A percentile compares a stretch with the other conserved stretches of the same genome.
These are phyloP conservation scores for Erodium texanum DNA, from an alignment of 441 rosid species.

Conservation along the genomic window DNA sequence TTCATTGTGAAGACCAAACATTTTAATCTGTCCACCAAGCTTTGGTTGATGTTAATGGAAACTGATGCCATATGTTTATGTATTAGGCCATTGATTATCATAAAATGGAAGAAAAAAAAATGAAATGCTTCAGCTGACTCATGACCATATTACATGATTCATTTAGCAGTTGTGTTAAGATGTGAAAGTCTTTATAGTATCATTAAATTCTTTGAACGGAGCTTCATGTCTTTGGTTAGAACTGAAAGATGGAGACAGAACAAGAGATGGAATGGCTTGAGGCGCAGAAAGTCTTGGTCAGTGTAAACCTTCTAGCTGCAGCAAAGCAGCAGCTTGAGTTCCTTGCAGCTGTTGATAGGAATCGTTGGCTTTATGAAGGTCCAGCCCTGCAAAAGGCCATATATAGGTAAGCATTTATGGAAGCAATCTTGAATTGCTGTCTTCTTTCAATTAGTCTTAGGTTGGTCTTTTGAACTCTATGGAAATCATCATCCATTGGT, in stretches of 20 bases:
- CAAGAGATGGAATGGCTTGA: constrained; percentile 59
- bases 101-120: background rate
- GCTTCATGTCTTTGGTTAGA: background rate
- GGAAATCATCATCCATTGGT: background rate
- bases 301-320: constrained; percentile 52
- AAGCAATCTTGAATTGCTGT: background rate
- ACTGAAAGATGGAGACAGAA: constrained; percentile 15
- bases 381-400: constrained; percentile 61
- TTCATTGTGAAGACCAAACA: too few species aligned
- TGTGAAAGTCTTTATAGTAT: background rate
- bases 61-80: background rate
- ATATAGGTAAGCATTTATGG: constrained; percentile 60
- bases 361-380: constrained; percentile 55
- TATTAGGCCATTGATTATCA: background rate
- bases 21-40: background rate
- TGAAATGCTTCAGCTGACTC: background rate
- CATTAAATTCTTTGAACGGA: background rate
- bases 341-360: constrained; percentile 56
- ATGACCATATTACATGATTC: background rate
- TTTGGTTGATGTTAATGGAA: background rate
- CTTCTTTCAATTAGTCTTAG: background rate
- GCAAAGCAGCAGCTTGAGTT: constrained; percentile 74
- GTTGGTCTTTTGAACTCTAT: background rate
- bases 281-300: constrained; percentile 53
- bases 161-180: background rate